Conservation (phyloP, 140 eudicot genomes). For the Oenanthe javanica region DNA sequence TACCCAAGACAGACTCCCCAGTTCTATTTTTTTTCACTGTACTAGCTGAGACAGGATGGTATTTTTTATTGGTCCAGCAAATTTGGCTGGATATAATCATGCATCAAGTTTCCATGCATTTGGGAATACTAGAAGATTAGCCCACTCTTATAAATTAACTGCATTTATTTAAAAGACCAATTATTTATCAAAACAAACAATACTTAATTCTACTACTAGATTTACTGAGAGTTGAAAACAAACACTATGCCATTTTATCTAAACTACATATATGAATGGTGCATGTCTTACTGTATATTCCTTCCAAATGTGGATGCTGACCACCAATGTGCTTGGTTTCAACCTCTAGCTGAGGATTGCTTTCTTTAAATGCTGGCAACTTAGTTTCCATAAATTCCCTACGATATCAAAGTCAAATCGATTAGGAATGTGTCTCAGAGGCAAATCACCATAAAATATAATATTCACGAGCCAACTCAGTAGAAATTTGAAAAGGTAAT, state of each 20-base stretch:
- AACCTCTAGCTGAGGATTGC: constrained; percentile 88
- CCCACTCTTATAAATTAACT: background rate
- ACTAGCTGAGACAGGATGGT: background rate
- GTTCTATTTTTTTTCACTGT: background rate
- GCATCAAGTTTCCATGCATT: background rate
- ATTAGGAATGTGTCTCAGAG: background rate
- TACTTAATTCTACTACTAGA: background rate
- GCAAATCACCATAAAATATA: background rate
- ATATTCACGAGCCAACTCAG: background rate
- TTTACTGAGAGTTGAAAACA: background rate
- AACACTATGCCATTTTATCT: background rate
- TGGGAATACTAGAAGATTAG: background rate
- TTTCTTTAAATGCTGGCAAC: constrained; percentile 62
- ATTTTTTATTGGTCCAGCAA: background rate
- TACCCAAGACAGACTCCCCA: background rate
- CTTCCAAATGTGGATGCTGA: constrained; percentile 85
- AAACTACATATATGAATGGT: background rate
- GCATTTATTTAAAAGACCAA: background rate
- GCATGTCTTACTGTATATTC: constrained; percentile 55
- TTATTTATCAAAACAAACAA: background rate
- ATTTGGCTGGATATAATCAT: background rate
- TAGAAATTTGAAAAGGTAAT: background rate
- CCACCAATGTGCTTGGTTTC: constrained; percentile 84
- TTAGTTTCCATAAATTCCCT: constrained; percentile 86
- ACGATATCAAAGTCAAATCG: constrained; percentile 9